Conservation (phyloP, 2,329 filamentous ascomycete genomes). For the Cladosporium sp. region DNA sequence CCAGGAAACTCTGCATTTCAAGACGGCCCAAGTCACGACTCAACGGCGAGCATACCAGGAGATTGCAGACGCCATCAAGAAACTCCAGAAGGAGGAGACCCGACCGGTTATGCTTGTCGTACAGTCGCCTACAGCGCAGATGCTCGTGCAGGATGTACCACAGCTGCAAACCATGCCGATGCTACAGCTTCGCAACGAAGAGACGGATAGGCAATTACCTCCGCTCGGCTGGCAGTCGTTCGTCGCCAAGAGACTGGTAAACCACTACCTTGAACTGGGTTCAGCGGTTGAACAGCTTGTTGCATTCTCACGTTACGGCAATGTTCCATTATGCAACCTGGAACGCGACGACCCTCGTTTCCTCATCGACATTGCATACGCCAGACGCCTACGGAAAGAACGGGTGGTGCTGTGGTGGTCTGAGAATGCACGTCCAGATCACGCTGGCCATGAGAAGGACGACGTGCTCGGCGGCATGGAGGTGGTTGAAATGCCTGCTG, state of each 20-base stretch:
- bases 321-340: constrained; percentile 91
- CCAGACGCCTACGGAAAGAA: constrained; percentile 80
- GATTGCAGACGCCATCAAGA: constrained; percentile 81
- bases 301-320: constrained; percentile 82
- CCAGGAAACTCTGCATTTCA: constrained; percentile 80
- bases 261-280: constrained; percentile 87
- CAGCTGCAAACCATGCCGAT: constrained; percentile 79
- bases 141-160: constrained; percentile 79
- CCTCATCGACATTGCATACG: constrained; percentile 93
- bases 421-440: constrained; percentile 76
- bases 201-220: constrained; percentile 78
- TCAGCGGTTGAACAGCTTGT: constrained; percentile 87
- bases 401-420: constrained; percentile 99
- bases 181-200: constrained; percentile 73
- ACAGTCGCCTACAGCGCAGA: constrained; percentile 78
- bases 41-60: constrained; percentile 84
- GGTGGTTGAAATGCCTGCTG: constrained; percentile 76
- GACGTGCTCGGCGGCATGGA: constrained; percentile 80
- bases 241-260: constrained; percentile 77
- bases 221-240: constrained; percentile 92
- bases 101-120: constrained; percentile 79
- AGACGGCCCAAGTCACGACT: constrained; percentile 80
- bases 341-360: constrained; percentile 92
- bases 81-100: constrained; percentile 78
- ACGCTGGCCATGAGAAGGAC: constrained; percentile 92